These are phyloP conservation scores for Tricharina praecox DNA, from an alignment of 495 filamentous ascomycete genomes.

Conservation along the genomic window DNA sequence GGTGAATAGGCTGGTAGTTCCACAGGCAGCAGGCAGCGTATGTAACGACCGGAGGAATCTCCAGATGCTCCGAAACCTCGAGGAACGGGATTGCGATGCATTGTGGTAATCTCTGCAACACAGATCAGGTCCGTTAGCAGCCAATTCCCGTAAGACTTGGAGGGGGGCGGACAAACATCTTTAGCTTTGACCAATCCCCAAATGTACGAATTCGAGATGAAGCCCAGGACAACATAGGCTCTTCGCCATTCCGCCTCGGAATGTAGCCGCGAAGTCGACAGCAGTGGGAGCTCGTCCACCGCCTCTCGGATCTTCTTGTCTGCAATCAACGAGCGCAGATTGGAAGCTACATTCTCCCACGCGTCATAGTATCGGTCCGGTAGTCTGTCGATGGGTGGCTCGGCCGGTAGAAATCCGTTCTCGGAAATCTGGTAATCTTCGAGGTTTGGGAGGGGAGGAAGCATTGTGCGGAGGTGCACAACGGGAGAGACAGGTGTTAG, in stretches of 20 bases:
- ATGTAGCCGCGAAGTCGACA: conserved; percentile 62
- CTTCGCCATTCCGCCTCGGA: conserved; percentile 79
- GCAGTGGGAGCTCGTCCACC: conserved; percentile 60
- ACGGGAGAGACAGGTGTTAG: background rate
- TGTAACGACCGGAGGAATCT: conserved; percentile 84
- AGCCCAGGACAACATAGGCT: conserved; percentile 72
- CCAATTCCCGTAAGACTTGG: too few relatives aligned
- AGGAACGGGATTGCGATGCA: conserved; percentile 71
- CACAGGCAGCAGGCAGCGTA: conserved; percentile 83
- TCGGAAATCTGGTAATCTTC: conserved; percentile 78
- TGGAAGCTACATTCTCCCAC: conserved; percentile 72
- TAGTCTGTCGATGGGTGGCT: conserved; percentile 60
- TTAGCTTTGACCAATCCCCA: conserved; percentile 77
- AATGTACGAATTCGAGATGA: conserved; percentile 83
- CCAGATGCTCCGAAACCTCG: conserved; percentile 58
- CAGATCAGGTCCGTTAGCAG: too few relatives aligned
- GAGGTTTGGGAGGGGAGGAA: conserved; percentile 60
- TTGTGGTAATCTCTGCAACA: conserved; percentile 56
- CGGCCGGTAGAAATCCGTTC: conserved; percentile 74
- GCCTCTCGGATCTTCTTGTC: conserved; percentile 61
- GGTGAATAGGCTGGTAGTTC: conserved; percentile 87
- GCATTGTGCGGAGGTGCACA: conserved; percentile 37
- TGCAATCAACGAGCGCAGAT: conserved; percentile 73
- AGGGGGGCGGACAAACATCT: conserved; percentile 40
- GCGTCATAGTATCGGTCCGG: conserved; percentile 80